Base-by-base conservation (phyloP, 371 early-diverging fungal species). In the Mucor sp. region DNA sequence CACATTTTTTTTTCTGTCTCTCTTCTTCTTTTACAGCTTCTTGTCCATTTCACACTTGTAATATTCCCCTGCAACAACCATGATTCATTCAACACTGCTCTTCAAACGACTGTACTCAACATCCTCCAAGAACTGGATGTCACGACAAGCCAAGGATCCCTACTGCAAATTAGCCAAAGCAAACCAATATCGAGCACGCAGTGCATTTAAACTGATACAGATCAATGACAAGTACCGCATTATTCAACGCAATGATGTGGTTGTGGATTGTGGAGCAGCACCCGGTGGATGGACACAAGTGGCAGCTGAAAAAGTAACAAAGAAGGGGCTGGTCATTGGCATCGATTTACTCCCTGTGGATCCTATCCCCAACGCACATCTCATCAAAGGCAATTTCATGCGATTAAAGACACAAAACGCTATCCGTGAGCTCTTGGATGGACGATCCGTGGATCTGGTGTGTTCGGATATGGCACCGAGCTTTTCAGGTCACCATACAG, bases 251-350 rank as follows among this genome's bases (percentile, higher is more conserved):
- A 82, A 86, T 6, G 50, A 78, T 32, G 81, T 88, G 32, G 83
- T 92, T 6, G 79, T 94, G 35, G 98, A 97, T 72, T 87, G 94
- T 61, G 97, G 98, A 6, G 95, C 95, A 21, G 87, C 92, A 5
- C 98, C 98, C 0, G 97, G 98, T 21, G 94, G 96, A 19, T 97
- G 97, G 97, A 87, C 92, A 66, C 96, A 97, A 75, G 94, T 95
- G n/a, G 83, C 87, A 7, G 85, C 85, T 1, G 76, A 77, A 48
- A 74, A 71, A 32, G 75, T 75, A 1, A 60, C 70, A 17, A 62
- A 23, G 2, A 56, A 77, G 39, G 74, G 82, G 14, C 25, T 67
- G 2, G 87, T 92, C 2, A 77, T 93, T 50, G 89, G 90, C 3
- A 77, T 95, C 6, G 95, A 95, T 68, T 60, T 93, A 27, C 73